phyloP scores from a whole-genome alignment of 2,329 filamentous ascomycete species.

The Hypomyces rosellus region DNA sequence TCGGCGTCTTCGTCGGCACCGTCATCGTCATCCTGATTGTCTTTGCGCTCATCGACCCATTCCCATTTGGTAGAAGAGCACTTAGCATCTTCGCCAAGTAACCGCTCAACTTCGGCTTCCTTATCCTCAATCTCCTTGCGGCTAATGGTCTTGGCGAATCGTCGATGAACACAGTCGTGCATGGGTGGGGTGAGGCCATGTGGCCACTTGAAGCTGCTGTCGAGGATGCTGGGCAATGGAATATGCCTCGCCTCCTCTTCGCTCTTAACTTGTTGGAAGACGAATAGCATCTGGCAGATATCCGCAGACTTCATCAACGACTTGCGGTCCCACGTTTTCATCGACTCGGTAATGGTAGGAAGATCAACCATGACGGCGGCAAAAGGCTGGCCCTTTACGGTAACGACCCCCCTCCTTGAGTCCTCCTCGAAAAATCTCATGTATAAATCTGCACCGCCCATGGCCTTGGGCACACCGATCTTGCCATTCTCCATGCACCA shows the following conservation, averaged over 20 bases:
- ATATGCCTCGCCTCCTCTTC: slow-evolving; percentile 60
- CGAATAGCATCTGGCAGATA: slow-evolving; percentile 81
- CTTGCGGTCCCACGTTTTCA: slow-evolving; percentile 90
- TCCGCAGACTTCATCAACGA: slow-evolving; percentile 85
- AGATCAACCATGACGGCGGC: slow-evolving; percentile 76
- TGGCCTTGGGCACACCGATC: slow-evolving; percentile 58
- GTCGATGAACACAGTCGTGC: slow-evolving; percentile 74
- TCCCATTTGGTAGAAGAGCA: slow-evolving; percentile 57
- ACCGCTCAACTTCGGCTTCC: slow-evolving; percentile 68
- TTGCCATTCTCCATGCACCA: slow-evolving; percentile 69
- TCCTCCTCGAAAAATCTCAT: slow-evolving; percentile 75
- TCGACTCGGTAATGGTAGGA: slow-evolving; percentile 79
- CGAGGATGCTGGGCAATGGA: slow-evolving; percentile 66
- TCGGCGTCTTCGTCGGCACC: slow-evolving; percentile 43
- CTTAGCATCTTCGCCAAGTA: slow-evolving; percentile 63
- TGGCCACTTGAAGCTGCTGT: slow-evolving; percentile 65
- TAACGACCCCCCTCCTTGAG: slow-evolving; percentile 65
- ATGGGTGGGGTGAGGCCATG: slow-evolving; percentile 85
- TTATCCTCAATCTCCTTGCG: slow-evolving; percentile 81
- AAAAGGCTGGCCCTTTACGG: slow-evolving; percentile 63
- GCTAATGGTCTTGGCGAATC: slow-evolving; percentile 77
- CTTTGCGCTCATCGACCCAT: slow-evolving; percentile 49
- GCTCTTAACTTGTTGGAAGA: slow-evolving; percentile 60
- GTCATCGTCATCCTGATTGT: slow-evolving; percentile 35
- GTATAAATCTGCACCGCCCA: slow-evolving; percentile 69